Evolutionary conservation across 2,329 filamentous ascomycete species (phyloP).

Genomic region (Pseudogymnoascus sp.): DNA sequence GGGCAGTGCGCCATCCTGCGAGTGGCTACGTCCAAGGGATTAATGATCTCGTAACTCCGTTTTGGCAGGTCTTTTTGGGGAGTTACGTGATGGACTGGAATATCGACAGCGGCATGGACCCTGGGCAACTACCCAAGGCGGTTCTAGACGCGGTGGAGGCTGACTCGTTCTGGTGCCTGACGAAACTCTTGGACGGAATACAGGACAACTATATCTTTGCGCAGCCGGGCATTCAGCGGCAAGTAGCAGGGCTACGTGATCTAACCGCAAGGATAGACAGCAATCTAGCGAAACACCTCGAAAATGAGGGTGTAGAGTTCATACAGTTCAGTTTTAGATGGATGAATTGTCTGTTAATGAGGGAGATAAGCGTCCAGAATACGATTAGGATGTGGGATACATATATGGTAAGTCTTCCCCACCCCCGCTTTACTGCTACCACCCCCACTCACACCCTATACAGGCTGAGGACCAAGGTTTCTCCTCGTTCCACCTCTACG

Average conservation of each 20-base stretch:
- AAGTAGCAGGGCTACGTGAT: conserved; percentile 81
- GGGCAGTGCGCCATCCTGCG: conserved; percentile 94
- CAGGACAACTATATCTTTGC: conserved; percentile 99
- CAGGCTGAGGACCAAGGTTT: conserved; percentile 98
- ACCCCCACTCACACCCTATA: neutral
- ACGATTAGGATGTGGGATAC: conserved; percentile 99
- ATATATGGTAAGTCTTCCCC: conserved; percentile 64
- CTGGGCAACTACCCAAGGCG: conserved; percentile 79
- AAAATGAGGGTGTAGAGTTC: conserved; percentile 88
- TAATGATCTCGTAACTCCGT: conserved; percentile 94
- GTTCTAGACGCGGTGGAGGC: conserved; percentile 96
- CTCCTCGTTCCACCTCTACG: conserved; percentile 95
- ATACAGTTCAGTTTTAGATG: conserved; percentile 99
- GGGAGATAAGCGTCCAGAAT: conserved; percentile 92
- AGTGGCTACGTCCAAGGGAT: conserved; percentile 98
- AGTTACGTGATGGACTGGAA: conserved; percentile 92
- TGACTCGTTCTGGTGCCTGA: conserved; percentile 96
- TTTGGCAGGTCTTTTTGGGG: conserved; percentile 95
- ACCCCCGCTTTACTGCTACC: neutral
- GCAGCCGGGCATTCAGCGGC: conserved; percentile 90
- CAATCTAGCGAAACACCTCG: conserved; percentile 75
- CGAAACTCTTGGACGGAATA: conserved; percentile 95
- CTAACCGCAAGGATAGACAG: conserved; percentile 85
- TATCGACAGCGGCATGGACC: conserved; percentile 92
- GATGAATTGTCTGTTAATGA: conserved; percentile 99